These are phyloP conservation scores for Syncephalastrum racemosum DNA, from an alignment of 371 early-diverging fungal species.

Conservation along the genomic window DNA sequence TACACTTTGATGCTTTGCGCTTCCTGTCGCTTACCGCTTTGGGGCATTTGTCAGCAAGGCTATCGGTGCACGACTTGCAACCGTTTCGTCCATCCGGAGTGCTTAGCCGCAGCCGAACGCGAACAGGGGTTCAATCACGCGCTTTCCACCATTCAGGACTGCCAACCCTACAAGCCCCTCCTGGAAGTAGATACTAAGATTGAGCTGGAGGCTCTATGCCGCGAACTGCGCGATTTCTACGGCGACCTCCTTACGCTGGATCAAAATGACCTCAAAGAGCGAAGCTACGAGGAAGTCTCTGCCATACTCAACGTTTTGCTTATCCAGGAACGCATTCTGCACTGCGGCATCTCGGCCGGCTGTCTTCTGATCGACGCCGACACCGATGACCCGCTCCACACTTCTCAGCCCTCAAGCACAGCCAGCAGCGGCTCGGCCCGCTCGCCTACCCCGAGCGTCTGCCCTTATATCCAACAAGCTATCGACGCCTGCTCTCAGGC, in stretches of 20 bases:
- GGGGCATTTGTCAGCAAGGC: constrained; percentile 58
- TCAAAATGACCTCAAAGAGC: constrained; percentile 18
- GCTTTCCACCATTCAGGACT: constrained; percentile 18
- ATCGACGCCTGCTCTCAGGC: constrained; percentile 26
- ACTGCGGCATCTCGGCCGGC: constrained; percentile 43
- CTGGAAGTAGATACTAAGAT: constrained; percentile 34
- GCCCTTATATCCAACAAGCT: constrained; percentile 17
- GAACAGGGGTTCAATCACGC: constrained; percentile 8
- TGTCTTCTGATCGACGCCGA: constrained; percentile 30
- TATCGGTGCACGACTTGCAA: constrained; percentile 53
- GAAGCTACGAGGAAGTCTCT: constrained; percentile 41
- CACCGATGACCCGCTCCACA: constrained; percentile 23
- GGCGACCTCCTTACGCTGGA: constrained; percentile 23
- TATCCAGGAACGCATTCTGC: constrained; percentile 43
- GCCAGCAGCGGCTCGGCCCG: too few relatives aligned
- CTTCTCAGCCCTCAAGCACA: too few relatives aligned
- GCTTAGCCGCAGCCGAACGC: constrained; percentile 26
- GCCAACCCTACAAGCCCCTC: constrained; percentile 29
- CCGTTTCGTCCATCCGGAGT: constrained; percentile 53
- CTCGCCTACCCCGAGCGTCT: background rate
- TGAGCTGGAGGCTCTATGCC: constrained; percentile 13
- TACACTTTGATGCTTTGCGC: constrained; percentile 55
- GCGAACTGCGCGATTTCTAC: constrained; percentile 22
- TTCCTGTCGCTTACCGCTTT: constrained; percentile 52
- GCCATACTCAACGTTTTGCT: constrained; percentile 31